Percentiles rank a stretch among this genome's conserved stretches.
phyloP scores from a whole-genome alignment of 2,329 filamentous ascomycete species.

The Claviceps pusilla region DNA sequence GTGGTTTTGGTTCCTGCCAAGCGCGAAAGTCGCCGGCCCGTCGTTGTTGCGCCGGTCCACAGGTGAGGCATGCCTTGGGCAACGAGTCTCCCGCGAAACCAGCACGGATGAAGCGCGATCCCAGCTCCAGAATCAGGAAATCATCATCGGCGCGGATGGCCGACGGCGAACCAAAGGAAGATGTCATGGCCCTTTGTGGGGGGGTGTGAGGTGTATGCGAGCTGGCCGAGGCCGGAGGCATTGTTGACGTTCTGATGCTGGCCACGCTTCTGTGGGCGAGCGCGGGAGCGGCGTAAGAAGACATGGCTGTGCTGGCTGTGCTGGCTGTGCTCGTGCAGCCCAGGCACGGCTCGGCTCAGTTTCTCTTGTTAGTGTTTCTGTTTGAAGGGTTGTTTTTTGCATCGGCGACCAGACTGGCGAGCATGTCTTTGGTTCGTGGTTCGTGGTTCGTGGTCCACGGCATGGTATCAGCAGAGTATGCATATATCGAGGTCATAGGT shows the following conservation, averaged over 20 bases:
- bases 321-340: conserved; percentile 9
- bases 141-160: conserved; percentile 67
- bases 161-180: conserved; percentile 44
- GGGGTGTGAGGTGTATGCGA: conserved; percentile 46
- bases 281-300: conserved; percentile 26
- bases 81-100: conserved; percentile 75
- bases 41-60: conserved; percentile 60
- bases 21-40: conserved; percentile 68
- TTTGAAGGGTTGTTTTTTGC: too few species aligned
- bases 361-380: neutral
- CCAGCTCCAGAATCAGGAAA: conserved; percentile 66
- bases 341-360: neutral
- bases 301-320: conserved; percentile 20
- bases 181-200: conserved; percentile 31
- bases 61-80: conserved; percentile 57
- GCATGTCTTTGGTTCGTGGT: too few species aligned
- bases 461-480: neutral
- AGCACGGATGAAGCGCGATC: conserved; percentile 60
- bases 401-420: too few species aligned
- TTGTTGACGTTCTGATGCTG: conserved; percentile 35
- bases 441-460: too few species aligned
- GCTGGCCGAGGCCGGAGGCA: conserved; percentile 18
- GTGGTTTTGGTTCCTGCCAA: conserved; percentile 41
- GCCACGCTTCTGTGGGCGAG: conserved; percentile 44
- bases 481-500: neutral